Evolutionary conservation across 345 rosid genomes (phyloP).

Genomic region (Gossypium turneri): DNA sequence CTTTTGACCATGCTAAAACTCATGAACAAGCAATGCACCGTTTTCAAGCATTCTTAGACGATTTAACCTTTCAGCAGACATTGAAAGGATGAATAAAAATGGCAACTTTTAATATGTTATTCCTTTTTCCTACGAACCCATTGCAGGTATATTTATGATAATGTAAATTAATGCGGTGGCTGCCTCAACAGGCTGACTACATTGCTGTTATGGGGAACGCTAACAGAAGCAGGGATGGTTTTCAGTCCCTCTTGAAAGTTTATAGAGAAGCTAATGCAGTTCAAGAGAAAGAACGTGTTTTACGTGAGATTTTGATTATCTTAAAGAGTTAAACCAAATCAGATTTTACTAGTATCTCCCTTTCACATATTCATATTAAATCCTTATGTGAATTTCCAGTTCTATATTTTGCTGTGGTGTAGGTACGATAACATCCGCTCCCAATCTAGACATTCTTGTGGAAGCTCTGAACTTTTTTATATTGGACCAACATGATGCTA

Average conservation of each 20-base stretch:
- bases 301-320: constrained; percentile 21
- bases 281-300: constrained; percentile 39
- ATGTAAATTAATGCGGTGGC: neutral
- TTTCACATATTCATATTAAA: neutral
- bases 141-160: neutral
- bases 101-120: neutral
- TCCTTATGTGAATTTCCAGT: too few species aligned
- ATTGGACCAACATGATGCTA: constrained; percentile 23
- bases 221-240: constrained; percentile 25
- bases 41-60: constrained; percentile 63
- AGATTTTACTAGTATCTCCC: neutral
- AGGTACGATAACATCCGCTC: constrained; percentile 72
- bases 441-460: constrained; percentile 49
- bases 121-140: neutral
- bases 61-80: constrained; percentile 51
- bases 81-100: constrained; percentile 25
- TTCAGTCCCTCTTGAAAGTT: constrained; percentile 34
- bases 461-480: constrained; percentile 71
- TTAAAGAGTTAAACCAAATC: neutral
- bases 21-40: constrained; percentile 60
- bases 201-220: constrained; percentile 35
- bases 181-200: constrained; percentile 36
- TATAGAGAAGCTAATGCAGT: constrained; percentile 40
- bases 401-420: constrained; percentile 8
- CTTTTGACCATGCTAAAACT: constrained; percentile 59